phyloP scores from a whole-genome alignment of 345 rosid genomes.

The Trapa incisa region DNA sequence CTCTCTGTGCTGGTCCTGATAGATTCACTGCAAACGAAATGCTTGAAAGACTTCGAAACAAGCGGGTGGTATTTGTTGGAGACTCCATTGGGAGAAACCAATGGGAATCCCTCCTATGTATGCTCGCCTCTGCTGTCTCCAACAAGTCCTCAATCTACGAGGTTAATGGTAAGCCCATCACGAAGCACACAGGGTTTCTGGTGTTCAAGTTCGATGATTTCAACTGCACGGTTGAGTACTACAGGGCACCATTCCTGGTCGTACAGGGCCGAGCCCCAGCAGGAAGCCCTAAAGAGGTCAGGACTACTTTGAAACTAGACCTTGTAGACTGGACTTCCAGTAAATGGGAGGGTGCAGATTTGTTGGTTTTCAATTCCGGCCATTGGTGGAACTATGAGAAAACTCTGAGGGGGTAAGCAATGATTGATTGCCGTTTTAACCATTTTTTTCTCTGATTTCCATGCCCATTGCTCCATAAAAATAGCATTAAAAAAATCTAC shows the following conservation, averaged over 20 bases:
- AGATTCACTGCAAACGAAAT: constrained; percentile 64
- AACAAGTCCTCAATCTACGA: constrained; percentile 57
- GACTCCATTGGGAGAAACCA: constrained; percentile 94
- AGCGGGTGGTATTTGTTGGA: constrained; percentile 72
- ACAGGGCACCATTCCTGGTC: constrained; percentile 67
- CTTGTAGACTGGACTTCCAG: constrained; percentile 48
- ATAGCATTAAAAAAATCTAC: neutral
- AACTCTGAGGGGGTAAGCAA: constrained; percentile 48
- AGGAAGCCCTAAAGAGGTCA: constrained; percentile 41
- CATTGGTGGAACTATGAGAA: constrained; percentile 91
- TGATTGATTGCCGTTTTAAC: neutral
- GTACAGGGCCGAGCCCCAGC: constrained; percentile 53
- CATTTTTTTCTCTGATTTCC: neutral
- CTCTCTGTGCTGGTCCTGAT: neutral
- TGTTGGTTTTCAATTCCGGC: constrained; percentile 67
- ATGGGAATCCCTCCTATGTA: constrained; percentile 86
- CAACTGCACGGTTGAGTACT: constrained; percentile 84
- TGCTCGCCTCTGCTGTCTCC: constrained; percentile 56
- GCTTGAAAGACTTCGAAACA: constrained; percentile 53
- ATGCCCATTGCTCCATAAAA: neutral
- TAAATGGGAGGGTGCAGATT: constrained; percentile 64
- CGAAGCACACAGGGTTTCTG: constrained; percentile 73
- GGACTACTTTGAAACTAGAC: constrained; percentile 52
- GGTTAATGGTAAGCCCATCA: constrained; percentile 62
- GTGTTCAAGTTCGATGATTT: constrained; percentile 61